Evolutionary conservation across 83 land plant species (phyloP).

Genomic region (Thuja plicata): DNA sequence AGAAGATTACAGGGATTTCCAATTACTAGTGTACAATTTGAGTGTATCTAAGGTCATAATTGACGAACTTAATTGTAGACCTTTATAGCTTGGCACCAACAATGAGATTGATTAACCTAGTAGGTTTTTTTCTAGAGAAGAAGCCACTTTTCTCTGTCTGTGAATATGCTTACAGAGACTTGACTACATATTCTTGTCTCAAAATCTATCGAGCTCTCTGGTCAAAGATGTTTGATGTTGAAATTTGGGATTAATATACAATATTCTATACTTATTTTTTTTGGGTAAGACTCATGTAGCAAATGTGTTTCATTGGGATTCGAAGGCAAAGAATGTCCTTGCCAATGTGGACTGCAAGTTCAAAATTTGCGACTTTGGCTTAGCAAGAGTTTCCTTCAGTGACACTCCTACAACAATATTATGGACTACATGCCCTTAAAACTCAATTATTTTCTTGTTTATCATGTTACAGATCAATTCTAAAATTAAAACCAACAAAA

Average conservation of each 20-base stretch:
- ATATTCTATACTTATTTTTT: not conserved
- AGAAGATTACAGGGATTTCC: not conserved
- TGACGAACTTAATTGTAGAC: not conserved
- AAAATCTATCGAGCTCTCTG: not conserved
- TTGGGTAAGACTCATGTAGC: constrained; percentile 34
- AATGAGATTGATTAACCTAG: not conserved
- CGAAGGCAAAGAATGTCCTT: constrained; percentile 73
- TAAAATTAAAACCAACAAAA: too few species aligned
- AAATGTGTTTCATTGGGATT: constrained; percentile 76
- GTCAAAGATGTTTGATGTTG: not conserved
- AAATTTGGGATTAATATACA: not conserved
- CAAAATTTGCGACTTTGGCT: constrained; percentile 80
- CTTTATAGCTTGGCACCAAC: not conserved
- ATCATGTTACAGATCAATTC: not conserved
- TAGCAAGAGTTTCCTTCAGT: constrained; percentile 78
- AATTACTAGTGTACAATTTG: not conserved
- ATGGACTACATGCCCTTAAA: constrained; percentile 52
- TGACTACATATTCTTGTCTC: not conserved
- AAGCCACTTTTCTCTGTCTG: not conserved
- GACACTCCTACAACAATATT: constrained; percentile 81
- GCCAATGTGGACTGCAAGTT: constrained; percentile 80
- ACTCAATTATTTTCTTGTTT: constrained; percentile 7
- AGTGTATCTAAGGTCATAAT: not conserved
- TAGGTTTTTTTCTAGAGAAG: not conserved
- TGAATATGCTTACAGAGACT: not conserved